phyloP scores from a whole-genome alignment of 2,329 filamentous ascomycete genomes.

The Aspergillus caelatus region DNA sequence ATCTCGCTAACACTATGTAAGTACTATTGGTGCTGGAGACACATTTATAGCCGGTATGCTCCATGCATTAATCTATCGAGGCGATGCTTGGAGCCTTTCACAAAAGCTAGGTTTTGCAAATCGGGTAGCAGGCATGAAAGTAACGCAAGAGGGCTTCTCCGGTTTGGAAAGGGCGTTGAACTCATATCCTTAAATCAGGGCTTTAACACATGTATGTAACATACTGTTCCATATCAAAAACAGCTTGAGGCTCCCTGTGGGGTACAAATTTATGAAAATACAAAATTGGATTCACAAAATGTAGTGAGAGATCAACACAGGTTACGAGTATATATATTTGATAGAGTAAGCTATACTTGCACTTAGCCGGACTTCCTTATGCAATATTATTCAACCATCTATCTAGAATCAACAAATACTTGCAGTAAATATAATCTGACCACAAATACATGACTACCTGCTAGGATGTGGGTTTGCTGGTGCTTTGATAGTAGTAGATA shows the following conservation, averaged over 20 bases:
- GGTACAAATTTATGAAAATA: neutral
- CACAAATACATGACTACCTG: neutral
- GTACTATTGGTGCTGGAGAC: slow-evolving; percentile 73
- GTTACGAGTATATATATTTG: neutral
- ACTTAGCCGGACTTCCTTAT: neutral
- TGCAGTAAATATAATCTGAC: neutral
- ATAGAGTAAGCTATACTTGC: neutral
- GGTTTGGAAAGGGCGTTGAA: slow-evolving; percentile 46
- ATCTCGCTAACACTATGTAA: slow-evolving; percentile 37
- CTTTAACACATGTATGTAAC: neutral
- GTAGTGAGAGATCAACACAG: neutral
- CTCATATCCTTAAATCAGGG: slow-evolving; percentile 1
- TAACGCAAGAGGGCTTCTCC: slow-evolving; percentile 67
- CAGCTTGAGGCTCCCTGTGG: neutral
- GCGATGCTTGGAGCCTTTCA: slow-evolving; percentile 53
- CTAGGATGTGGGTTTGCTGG: neutral
- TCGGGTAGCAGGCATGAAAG: slow-evolving; percentile 68
- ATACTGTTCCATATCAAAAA: neutral
- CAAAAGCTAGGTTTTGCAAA: slow-evolving; percentile 64
- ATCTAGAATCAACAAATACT: neutral
- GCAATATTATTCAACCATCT: neutral
- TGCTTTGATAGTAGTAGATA: neutral
- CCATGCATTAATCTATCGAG: slow-evolving; percentile 58
- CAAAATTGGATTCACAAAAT: neutral
- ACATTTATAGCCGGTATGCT: slow-evolving; percentile 75